These are phyloP conservation scores for Lasiodiplodia sp. DNA, from an alignment of 2,329 filamentous ascomycete genomes.

Conservation along the genomic window DNA sequence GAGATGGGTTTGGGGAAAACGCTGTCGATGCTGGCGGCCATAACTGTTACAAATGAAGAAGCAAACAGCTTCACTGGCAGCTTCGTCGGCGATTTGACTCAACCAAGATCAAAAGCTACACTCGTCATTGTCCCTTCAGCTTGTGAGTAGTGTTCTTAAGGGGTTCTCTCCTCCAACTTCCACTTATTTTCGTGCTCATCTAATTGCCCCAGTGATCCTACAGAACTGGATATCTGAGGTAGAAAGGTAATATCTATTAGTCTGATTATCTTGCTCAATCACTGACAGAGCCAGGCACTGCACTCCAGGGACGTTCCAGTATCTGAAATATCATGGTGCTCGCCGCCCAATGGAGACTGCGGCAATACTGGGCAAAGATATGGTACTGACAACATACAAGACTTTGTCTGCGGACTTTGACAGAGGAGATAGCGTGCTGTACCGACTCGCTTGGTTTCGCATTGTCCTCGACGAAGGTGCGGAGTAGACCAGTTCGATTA, in stretches of 20 bases:
- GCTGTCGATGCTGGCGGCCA: conserved; percentile 30
- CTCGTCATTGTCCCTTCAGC: neutral
- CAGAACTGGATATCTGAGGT: conserved; percentile 43
- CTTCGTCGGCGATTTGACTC: neutral
- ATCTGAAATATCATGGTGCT: neutral
- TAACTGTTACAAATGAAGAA: neutral
- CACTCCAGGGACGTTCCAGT: neutral
- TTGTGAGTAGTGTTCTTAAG: neutral
- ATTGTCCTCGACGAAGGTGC: conserved; percentile 12
- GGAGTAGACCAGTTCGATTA: neutral
- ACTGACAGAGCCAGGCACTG: neutral
- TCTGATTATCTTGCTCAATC: neutral
- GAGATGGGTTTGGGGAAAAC: conserved; percentile 1
- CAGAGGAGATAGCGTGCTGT: neutral
- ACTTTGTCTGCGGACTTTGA: neutral
- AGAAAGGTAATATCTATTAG: conserved; percentile 28
- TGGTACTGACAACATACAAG: conserved; percentile 7
- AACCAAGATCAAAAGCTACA: neutral
- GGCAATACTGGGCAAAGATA: neutral
- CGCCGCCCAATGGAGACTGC: neutral
- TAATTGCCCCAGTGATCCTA: conserved; percentile 17
- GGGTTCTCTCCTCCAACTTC: rapidly evolving
- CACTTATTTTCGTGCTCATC: neutral
- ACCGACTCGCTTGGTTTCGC: neutral
- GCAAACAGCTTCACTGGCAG: neutral